Base-by-base conservation (phyloP, 2,329 filamentous ascomycete species). In the Fusarium coicis region DNA sequence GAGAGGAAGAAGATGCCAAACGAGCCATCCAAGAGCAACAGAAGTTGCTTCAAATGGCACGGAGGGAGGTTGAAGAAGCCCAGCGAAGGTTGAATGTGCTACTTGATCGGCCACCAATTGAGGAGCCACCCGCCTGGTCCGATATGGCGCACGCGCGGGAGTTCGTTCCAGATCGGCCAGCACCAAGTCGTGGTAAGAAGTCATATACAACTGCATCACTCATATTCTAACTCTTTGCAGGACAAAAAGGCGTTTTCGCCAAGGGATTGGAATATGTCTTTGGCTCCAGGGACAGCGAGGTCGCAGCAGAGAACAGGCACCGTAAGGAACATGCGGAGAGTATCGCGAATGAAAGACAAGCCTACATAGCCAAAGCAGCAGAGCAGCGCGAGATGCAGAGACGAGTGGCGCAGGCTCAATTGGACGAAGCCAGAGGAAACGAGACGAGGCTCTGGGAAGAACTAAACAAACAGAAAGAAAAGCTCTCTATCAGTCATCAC, bases 191-290 rank as follows among this genome's bases (percentile, higher is more conserved):
- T 14, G 49, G 49, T 52, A 26, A 7, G n/a, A 23, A 3, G 9
- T 21, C 32, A 34, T 14, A 0, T 6, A 0, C n/a, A 21, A 19
- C 12, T 36, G 32, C 14, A 3, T 12, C 9, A 16, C 5, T 36
- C 32, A 16, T 16, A 7, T 50, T 4, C 12, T 52, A 10, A 52
- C 11, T 26, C 3, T 21, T 26, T 8, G 2, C 4, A 36, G 49
- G 49, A 10, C 16, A 52, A 23, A 36, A 26, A 11, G 49, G 49
- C 19, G n/a, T 3, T 5, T 4, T 52, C 9, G 3, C 12, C 12
- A 52, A 36, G 26, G 49, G 32, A 36, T 26, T 12, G 12, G 12
- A 3, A 16, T 52, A 26, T 15, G 2, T 36, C 18, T 26, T 52
- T 19, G 49, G 49, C 32, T 26, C 49, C n/a, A 26, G n/a, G 4